These are phyloP conservation scores for Singerocomus rubriflavus DNA, from an alignment of 1,284 basidiomycete species.

Conservation along the genomic window DNA sequence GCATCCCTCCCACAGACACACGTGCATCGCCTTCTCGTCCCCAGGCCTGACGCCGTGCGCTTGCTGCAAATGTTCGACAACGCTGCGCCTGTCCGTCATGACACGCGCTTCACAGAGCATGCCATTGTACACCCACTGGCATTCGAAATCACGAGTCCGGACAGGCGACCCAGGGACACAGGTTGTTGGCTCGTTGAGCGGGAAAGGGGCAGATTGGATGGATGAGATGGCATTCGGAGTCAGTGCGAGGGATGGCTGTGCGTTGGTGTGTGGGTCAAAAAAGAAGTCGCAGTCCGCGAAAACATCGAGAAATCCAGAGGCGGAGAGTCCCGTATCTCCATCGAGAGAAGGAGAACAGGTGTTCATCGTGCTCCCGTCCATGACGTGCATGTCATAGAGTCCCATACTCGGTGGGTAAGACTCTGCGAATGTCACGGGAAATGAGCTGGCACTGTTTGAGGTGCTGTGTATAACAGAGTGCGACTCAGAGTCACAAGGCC, in stretches of 20 bases:
- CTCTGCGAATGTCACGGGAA: not conserved
- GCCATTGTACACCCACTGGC: constrained; percentile 14
- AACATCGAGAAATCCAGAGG: not conserved
- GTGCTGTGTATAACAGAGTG: not conserved
- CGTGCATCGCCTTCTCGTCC: constrained; percentile 19
- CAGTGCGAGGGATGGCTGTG: not conserved
- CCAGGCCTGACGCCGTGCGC: constrained; percentile 14
- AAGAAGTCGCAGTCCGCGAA: not conserved
- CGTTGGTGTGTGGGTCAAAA: not conserved
- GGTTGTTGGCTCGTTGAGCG: not conserved
- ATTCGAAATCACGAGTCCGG: not conserved
- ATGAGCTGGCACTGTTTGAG: not conserved
- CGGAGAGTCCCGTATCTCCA: not conserved
- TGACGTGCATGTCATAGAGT: not conserved
- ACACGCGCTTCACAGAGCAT: constrained; percentile 3
- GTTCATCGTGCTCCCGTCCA: not conserved
- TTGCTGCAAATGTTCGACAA: constrained; percentile 18
- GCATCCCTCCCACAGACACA: constrained; percentile 20
- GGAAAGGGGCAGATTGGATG: not conserved
- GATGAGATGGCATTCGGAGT: not conserved
- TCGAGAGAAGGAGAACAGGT: not conserved
- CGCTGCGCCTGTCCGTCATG: constrained; percentile 13
- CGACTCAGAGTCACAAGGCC: not conserved
- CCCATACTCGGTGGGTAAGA: not conserved
- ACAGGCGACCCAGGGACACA: not conserved